phyloP scores from a whole-genome alignment of 495 filamentous ascomycete species.

The Podospora bellae-mahoneyi region DNA sequence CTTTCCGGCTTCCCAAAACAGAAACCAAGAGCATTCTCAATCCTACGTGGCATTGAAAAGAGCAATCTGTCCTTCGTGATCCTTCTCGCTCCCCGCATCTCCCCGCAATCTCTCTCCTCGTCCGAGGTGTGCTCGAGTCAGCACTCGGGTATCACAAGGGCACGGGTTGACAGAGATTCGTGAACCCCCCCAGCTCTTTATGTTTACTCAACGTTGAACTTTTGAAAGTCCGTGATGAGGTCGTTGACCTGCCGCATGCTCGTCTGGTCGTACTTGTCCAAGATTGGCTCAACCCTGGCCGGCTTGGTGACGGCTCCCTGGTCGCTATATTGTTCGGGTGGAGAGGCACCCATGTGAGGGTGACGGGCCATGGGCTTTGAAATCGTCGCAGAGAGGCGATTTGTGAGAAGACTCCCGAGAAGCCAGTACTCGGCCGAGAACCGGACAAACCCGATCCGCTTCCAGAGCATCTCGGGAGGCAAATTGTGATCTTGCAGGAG shows the following conservation, averaged over 20 bases:
- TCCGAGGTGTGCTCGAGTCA: background rate
- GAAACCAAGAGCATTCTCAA: background rate
- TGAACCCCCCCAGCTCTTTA: background rate
- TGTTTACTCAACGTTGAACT: conserved; percentile 23
- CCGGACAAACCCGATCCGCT: conserved; percentile 29
- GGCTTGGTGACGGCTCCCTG: conserved; percentile 8
- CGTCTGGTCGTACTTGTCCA: conserved; percentile 35
- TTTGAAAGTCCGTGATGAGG: conserved; percentile 30
- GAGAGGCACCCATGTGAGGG: background rate
- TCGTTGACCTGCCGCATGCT: conserved; percentile 38
- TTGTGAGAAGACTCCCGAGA: conserved; percentile 27
- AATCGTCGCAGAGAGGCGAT: conserved; percentile 22
- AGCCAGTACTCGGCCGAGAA: conserved; percentile 33
- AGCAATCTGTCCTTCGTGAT: background rate
- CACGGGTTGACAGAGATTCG: too few species aligned
- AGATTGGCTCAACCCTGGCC: conserved; percentile 26
- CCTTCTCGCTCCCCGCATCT: background rate
- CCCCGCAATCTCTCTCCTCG: conserved; percentile 1
- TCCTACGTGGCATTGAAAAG: background rate
- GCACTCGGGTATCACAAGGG: background rate
- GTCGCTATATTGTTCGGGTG: background rate
- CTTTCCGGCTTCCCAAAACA: conserved; percentile 5
- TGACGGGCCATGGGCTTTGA: conserved; percentile 5
- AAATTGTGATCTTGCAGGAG: conserved; percentile 19
- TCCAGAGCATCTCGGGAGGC: conserved; percentile 27